Evolutionary conservation across 768 basidiomycete species (phyloP).

Genomic region (Podaxis sp.): DNA sequence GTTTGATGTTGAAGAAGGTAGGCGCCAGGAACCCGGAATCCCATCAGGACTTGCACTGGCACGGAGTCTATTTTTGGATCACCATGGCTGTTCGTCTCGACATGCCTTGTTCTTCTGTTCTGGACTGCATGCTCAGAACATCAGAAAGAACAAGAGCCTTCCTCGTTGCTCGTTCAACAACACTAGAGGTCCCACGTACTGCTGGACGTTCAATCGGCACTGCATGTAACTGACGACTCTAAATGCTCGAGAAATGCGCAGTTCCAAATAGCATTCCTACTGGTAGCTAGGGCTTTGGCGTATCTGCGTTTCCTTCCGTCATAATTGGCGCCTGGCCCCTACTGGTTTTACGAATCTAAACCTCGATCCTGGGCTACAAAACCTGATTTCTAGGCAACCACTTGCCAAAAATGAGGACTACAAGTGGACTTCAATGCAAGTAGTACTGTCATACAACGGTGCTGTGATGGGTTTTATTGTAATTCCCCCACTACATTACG

Average conservation of each 20-base stretch:
- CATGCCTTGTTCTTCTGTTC: not conserved
- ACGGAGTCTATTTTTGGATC: not conserved
- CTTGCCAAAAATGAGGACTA: not conserved
- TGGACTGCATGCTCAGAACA: not conserved
- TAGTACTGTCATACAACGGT: not conserved
- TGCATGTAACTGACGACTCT: no score
- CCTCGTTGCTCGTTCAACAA: not conserved
- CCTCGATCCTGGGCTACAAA: no score
- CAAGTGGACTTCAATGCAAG: not conserved
- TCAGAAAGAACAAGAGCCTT: not conserved
- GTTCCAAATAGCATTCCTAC: no score
- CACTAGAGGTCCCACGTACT: no score
- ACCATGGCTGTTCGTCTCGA: not conserved
- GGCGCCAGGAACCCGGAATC: not conserved
- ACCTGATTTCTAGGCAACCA: not conserved
- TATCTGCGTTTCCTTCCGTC: no score
- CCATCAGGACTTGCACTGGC: not conserved
- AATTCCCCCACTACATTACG: not conserved
- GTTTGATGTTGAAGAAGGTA: conserved; percentile 2
- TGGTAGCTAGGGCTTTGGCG: no score
- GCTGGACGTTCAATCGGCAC: no score
- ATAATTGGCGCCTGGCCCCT: no score
- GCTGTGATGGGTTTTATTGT: not conserved
- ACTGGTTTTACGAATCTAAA: no score
- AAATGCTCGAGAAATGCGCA: no score